Evolutionary conservation across 805 yeast genomes (phyloP).

Genomic region (Yarrowia phangngaensis): DNA sequence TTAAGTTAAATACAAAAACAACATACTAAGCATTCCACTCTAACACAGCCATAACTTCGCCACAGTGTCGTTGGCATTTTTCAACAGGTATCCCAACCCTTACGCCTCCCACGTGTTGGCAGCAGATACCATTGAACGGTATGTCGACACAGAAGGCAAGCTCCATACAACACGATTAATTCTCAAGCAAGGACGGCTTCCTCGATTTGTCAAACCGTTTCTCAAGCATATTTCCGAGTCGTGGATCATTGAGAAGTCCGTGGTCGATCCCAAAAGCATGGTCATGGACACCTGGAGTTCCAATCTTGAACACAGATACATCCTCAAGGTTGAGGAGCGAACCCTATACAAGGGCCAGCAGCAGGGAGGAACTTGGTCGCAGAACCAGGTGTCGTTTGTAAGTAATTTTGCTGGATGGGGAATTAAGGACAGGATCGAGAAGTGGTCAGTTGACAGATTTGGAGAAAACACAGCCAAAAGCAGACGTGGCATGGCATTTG

Average conservation of each 20-base stretch:
- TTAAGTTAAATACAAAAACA: neutral
- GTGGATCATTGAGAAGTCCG: conserved; percentile 76
- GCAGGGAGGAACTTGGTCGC: conserved; percentile 25
- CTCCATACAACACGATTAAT: conserved; percentile 70
- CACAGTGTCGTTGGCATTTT: conserved; percentile 72
- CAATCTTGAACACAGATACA: conserved; percentile 76
- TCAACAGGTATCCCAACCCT: conserved; percentile 71
- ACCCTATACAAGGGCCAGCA: conserved; percentile 48
- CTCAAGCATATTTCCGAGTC: conserved; percentile 65
- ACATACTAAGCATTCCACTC: neutral
- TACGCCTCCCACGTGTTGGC: conserved; percentile 80
- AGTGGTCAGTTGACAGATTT: conserved; percentile 72
- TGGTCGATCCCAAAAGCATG: conserved; percentile 58
- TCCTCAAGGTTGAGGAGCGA: conserved; percentile 75
- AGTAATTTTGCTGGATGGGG: conserved; percentile 62
- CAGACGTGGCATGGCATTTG: conserved; percentile 69
- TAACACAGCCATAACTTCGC: conserved; percentile 49
- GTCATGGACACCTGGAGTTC: conserved; percentile 67
- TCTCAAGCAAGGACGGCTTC: conserved; percentile 74
- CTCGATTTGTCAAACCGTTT: conserved; percentile 71
- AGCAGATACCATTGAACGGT: conserved; percentile 65
- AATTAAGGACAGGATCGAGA: conserved; percentile 69
- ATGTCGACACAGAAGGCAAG: conserved; percentile 58
- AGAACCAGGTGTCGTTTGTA: conserved; percentile 62
- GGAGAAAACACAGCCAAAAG: conserved; percentile 62